Evolutionary conservation across 2,329 filamentous ascomycete genomes (phyloP), one percentile per base, ranked within the genome.

Genomic region (Cryphonectria carpinicola): DNA sequence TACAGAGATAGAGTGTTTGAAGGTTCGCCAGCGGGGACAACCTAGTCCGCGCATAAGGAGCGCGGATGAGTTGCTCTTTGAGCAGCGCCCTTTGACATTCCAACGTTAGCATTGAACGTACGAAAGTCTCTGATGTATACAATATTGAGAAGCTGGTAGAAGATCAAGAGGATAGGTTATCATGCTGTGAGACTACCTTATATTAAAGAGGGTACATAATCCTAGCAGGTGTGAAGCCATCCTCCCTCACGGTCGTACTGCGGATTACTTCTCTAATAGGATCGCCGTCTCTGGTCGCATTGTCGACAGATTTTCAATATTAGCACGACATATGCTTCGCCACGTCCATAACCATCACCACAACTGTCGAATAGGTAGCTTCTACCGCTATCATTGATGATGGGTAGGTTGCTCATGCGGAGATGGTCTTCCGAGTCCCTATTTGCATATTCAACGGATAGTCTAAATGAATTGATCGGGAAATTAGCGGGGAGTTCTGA

Each of bases 141-240:
- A 32, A 32, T 32, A 32, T 32, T 32, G 32, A 32, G 32, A 32
- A 2, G 32, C 32, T 1, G 32, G 32, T 32, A 4, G 39, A 6
- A 41, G 39, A 41, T 13, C 43, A 49, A 49, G 19, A 19, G 43
- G 17, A 19, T 10, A 8, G 17, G 43, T 22, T 49, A 13, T 7
- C 39, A 19, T 13, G 43, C 19, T 49, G 13, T 19, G 19, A n/a
- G 19, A 52, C 5, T 13, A 5, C 17, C 46, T 52, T n/a, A 52
- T 62, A 58, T 73, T 84, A 28, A 28, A 28, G 28, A 0, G 85
- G 85, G 46, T 85, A 79, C 0, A 80, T 80, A 54, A 81, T 78
- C 3, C 77, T 77, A 0, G 81, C 81, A 6, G 68, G 46, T 3
- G 77, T 80, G 35, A 74, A 71, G 14, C 75, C 75, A 54, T 76